Percentiles rank a stretch among this genome's conserved stretches.
Evolutionary conservation across 495 filamentous ascomycete genomes (phyloP).

Genomic region (Daldinia bambusicola): DNA sequence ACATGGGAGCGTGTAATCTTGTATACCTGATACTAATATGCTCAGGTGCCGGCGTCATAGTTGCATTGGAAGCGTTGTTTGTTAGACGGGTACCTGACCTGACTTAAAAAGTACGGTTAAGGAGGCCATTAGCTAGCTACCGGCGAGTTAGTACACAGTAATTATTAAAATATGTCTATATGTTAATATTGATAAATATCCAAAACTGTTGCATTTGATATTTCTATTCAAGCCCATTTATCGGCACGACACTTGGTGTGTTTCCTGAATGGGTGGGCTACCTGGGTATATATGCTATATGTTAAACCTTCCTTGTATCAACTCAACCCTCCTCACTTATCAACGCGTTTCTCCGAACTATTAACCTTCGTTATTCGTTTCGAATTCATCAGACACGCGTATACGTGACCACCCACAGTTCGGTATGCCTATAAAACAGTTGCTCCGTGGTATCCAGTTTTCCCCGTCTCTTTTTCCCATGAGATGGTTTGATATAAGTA

Average conservation of each 20-base stretch:
- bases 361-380: conserved; percentile 1
- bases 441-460: conserved; percentile 40
- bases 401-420: conserved; percentile 13
- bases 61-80: conserved; percentile 42
- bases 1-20: background rate
- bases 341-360: background rate
- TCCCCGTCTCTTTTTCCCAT: conserved; percentile 28
- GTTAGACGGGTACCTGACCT: conserved; percentile 11
- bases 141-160: background rate
- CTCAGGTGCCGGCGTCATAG: conserved; percentile 30
- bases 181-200: no score
- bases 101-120: background rate
- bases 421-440: conserved; percentile 26
- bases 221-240: background rate
- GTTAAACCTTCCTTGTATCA: background rate
- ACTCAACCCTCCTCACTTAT: background rate
- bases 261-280: background rate
- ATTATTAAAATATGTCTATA: background rate
- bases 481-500: conserved; percentile 40
- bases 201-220: background rate
- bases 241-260: background rate
- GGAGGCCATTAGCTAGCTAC: conserved; percentile 3
- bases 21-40: background rate
- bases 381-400: conserved; percentile 12
- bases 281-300: background rate